A percentile compares a stretch with the other conserved stretches of the same genome.
Conservation (phyloP, 2,329 filamentous ascomycete genomes). For the Trichoderma breve region DNA sequence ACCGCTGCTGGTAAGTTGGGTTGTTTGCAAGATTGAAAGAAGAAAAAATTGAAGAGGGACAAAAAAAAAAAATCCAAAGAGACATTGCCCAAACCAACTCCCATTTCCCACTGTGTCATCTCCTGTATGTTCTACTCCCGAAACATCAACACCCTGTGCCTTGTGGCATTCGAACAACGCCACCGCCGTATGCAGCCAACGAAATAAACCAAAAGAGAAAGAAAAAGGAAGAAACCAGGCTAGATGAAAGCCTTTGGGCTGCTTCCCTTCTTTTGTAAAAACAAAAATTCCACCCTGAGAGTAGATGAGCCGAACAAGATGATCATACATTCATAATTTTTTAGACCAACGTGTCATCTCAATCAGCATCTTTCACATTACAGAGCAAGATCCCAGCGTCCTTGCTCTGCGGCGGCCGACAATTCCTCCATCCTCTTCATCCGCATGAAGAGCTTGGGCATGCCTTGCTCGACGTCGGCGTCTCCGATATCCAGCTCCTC, state of each 20-base stretch:
- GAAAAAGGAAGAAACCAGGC: neutral
- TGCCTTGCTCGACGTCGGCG: slow-evolving; percentile 76
- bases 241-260: neutral
- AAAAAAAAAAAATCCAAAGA: neutral
- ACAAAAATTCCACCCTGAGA: neutral
- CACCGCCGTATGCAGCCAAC: neutral
- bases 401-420: slow-evolving; percentile 60
- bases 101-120: neutral
- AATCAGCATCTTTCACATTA: slow-evolving; percentile 58
- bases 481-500: slow-evolving; percentile 64
- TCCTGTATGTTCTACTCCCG: slow-evolving; percentile 3
- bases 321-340: neutral
- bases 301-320: neutral
- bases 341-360: neutral
- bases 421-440: slow-evolving; percentile 71
- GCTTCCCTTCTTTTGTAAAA: neutral
- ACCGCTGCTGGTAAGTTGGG: neutral
- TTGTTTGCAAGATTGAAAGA: neutral
- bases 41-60: neutral
- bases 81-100: neutral
- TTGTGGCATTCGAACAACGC: slow-evolving; percentile 1
- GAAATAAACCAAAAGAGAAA: neutral
- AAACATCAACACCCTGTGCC: slow-evolving; percentile 10
- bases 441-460: slow-evolving; percentile 74
- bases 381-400: slow-evolving; percentile 58